A percentile compares a stretch with the other conserved stretches of the same genome.
These are phyloP conservation scores for Cystoderma amianthinum DNA, from an alignment of 768 basidiomycete species.

Conservation along the genomic window DNA sequence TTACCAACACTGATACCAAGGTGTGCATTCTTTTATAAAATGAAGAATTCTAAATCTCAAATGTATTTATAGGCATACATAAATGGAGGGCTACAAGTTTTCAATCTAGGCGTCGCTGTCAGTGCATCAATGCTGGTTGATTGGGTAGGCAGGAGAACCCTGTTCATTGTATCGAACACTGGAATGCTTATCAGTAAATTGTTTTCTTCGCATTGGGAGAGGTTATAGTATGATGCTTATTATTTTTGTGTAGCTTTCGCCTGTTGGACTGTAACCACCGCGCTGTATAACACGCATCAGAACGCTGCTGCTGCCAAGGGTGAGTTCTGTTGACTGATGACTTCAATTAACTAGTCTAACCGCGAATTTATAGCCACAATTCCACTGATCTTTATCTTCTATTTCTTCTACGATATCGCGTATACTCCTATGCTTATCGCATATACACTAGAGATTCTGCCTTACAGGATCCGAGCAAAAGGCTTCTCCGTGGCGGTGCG, in stretches of 20 bases:
- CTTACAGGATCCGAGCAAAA: constrained; percentile 73
- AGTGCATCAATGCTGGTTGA: constrained; percentile 60
- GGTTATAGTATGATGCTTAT: no score
- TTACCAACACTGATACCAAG: constrained; percentile 42
- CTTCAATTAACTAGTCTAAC: no score
- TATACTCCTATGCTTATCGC: constrained; percentile 68
- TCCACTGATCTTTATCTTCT: constrained; percentile 59
- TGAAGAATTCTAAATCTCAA: background rate
- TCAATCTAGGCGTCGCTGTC: constrained; percentile 57
- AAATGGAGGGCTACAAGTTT: constrained; percentile 60
- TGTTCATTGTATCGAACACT: constrained; percentile 59
- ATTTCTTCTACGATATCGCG: constrained; percentile 56
- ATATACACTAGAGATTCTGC: constrained; percentile 72
- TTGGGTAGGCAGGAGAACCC: constrained; percentile 56
- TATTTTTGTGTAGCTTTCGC: constrained; percentile 45
- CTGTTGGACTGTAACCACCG: constrained; percentile 47
- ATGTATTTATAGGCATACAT: constrained; percentile 34
- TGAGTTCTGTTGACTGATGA: constrained; percentile 6
- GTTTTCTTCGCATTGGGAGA: background rate
- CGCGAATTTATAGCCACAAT: constrained; percentile 39
- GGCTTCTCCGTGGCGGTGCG: constrained; percentile 71
- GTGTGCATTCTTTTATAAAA: no score
- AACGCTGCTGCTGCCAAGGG: constrained; percentile 35
- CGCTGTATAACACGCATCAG: constrained; percentile 32
- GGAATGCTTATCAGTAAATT: constrained; percentile 46